Percentiles rank a stretch among this genome's conserved stretches.
These are phyloP conservation scores for Udeniomyces megalosporus DNA, from an alignment of 768 basidiomycete genomes.

Conservation along the genomic window DNA sequence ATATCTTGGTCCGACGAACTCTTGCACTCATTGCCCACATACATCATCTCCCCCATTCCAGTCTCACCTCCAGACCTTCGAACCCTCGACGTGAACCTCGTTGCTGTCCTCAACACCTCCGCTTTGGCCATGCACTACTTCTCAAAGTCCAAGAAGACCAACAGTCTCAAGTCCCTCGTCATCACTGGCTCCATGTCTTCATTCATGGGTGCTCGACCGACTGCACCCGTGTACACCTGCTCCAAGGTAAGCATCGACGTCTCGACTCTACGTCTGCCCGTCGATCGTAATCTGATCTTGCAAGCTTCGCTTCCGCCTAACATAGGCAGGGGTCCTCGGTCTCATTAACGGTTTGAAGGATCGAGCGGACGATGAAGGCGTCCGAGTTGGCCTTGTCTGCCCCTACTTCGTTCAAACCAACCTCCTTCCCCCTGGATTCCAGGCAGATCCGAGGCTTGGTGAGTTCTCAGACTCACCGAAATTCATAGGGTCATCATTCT, in stretches of 20 bases:
- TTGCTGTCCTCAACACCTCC: slow-evolving; percentile 2
- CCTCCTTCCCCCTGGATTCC: background rate
- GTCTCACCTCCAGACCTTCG: slow-evolving; percentile 3
- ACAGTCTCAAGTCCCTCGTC: background rate
- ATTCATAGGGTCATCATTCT: background rate
- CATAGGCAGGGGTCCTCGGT: slow-evolving; percentile 1
- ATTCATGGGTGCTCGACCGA: background rate
- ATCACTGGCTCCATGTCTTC: slow-evolving; percentile 10
- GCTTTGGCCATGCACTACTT: slow-evolving; percentile 8
- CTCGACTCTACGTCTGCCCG: too few relatives aligned
- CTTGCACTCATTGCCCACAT: background rate
- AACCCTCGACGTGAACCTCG: slow-evolving; percentile 9
- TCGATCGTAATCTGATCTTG: too few relatives aligned
- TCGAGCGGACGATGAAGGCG: background rate
- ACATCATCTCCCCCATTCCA: background rate
- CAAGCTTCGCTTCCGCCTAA: too few relatives aligned
- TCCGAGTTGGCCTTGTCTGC: slow-evolving; percentile 1
- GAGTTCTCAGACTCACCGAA: background rate
- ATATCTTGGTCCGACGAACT: too few relatives aligned
- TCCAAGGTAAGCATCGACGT: background rate
- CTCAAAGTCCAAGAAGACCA: background rate
- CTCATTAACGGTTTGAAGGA: background rate
- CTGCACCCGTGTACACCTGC: background rate
- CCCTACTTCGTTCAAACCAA: slow-evolving; percentile 8
- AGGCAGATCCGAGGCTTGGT: background rate